Percentiles rank a stretch among this genome's conserved stretches.
phyloP scores from a whole-genome alignment of 805 yeast genomes.

The Wickerhamomyces rabaulensis region DNA sequence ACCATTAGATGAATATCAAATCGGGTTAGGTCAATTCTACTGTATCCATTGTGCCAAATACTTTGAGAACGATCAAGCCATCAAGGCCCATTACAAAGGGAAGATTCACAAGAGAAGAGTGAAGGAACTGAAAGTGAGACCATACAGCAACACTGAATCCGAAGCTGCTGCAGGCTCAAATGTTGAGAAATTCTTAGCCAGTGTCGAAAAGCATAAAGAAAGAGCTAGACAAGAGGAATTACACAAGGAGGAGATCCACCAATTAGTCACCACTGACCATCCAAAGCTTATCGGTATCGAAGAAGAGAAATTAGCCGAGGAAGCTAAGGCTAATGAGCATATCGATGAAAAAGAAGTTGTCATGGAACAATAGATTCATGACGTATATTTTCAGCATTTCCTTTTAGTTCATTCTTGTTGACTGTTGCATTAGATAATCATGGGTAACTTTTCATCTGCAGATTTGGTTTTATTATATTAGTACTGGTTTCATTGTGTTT shows the following conservation, averaged over 20 bases:
- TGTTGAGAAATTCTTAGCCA: constrained; percentile 56
- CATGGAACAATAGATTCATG: constrained; percentile 10
- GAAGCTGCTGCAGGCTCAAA: constrained; percentile 87
- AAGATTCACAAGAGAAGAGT: constrained; percentile 87
- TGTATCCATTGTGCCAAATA: constrained; percentile 94
- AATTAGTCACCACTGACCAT: constrained; percentile 21
- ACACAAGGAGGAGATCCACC: constrained; percentile 35
- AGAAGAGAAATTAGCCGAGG: constrained; percentile 4
- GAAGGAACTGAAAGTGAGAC: constrained; percentile 66
- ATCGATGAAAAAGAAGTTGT: constrained; percentile 16
- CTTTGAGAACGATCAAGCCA: constrained; percentile 71
- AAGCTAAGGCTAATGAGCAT: constrained; percentile 4
- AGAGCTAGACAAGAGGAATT: constrained; percentile 42
- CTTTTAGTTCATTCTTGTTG: background rate
- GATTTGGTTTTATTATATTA: background rate
- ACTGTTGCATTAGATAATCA: background rate
- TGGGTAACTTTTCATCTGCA: background rate
- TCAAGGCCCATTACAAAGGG: constrained; percentile 65
- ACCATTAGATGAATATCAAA: constrained; percentile 80
- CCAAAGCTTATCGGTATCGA: constrained; percentile 25
- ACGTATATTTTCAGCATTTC: background rate
- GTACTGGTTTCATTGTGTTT: background rate
- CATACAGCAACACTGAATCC: constrained; percentile 83
- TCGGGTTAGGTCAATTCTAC: constrained; percentile 93
- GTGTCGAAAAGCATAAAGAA: constrained; percentile 57